Evolutionary conservation across 768 basidiomycete genomes (phyloP).

Genomic region (Russula griseocarnosa): DNA sequence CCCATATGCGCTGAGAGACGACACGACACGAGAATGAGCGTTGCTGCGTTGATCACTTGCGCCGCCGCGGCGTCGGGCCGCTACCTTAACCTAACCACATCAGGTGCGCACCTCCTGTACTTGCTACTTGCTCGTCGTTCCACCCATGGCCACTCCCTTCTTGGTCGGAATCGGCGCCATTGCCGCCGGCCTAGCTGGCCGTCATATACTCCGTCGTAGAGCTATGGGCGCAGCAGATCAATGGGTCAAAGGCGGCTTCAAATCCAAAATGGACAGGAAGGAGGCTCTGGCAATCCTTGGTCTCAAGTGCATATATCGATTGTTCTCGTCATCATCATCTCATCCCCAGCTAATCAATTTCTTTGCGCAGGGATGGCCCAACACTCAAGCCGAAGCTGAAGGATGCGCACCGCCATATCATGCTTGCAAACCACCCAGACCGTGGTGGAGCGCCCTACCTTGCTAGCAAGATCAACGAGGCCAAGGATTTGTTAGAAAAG

Average conservation of each 20-base stretch:
- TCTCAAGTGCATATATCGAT: constrained; percentile 69
- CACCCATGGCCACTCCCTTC: constrained; percentile 70
- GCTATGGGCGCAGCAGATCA: constrained; percentile 67
- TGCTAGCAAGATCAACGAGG: constrained; percentile 98
- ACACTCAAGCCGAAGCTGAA: constrained; percentile 74
- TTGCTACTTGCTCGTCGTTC: neutral
- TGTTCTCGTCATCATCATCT: constrained; percentile 9
- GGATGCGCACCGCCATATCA: constrained; percentile 94
- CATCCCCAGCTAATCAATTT: neutral
- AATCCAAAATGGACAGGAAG: constrained; percentile 90
- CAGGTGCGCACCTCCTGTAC: neutral
- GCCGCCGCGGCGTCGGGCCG: neutral
- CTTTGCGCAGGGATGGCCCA: constrained; percentile 65
- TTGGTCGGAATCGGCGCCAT: constrained; percentile 74
- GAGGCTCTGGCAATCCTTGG: constrained; percentile 92
- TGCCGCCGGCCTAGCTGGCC: constrained; percentile 68
- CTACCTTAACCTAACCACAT: neutral
- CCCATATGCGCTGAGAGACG: neutral
- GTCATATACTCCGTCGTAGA: constrained; percentile 64
- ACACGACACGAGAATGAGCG: too few relatives aligned
- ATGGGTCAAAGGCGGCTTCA: constrained; percentile 93
- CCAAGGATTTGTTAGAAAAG: constrained; percentile 87
- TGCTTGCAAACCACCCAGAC: constrained; percentile 99
- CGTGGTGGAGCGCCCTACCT: constrained; percentile 97
- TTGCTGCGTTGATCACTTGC: too few relatives aligned